phyloP scores from a whole-genome alignment of 805 yeast species.

The Hanseniaspora jakobsenii region DNA sequence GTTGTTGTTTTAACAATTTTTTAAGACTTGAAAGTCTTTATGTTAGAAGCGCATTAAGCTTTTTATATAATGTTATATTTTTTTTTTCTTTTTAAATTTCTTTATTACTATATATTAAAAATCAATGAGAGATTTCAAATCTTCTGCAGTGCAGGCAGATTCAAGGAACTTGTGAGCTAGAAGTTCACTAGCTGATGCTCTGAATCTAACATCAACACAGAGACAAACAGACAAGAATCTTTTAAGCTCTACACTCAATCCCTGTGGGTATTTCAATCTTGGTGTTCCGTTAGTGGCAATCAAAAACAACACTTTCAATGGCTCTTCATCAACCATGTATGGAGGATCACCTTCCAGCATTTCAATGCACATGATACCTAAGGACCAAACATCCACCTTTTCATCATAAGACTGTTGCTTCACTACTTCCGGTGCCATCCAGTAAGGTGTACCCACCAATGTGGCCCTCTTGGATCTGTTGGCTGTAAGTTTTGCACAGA shows the following conservation, averaged over 20 bases:
- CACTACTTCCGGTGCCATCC: conserved; percentile 99
- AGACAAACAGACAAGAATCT: conserved; percentile 80
- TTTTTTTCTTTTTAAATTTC: background rate
- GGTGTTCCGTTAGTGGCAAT: conserved; percentile 98
- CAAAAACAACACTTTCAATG: conserved; percentile 80
- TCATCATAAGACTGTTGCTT: conserved; percentile 91
- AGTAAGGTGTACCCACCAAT: conserved; percentile 98
- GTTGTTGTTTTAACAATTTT: no score
- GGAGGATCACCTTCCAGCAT: conserved; percentile 99
- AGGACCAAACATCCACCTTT: conserved; percentile 94
- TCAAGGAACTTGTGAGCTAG: conserved; percentile 62
- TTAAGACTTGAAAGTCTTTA: no score
- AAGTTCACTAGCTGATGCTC: conserved; percentile 84
- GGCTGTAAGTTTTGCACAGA: conserved; percentile 86
- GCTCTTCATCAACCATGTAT: conserved; percentile 78
- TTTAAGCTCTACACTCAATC: conserved; percentile 62
- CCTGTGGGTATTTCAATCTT: conserved; percentile 79
- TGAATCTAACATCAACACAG: conserved; percentile 82
- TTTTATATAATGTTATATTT: background rate
- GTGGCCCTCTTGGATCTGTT: conserved; percentile 85
- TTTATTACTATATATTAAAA: conserved; percentile 11
- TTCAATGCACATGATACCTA: conserved; percentile 96
- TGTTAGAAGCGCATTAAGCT: background rate
- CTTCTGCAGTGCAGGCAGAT: conserved; percentile 49
- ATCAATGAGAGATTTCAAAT: conserved; percentile 47